phyloP scores from a whole-genome alignment of 257 asterid species.

The Ilex aquifolium region DNA sequence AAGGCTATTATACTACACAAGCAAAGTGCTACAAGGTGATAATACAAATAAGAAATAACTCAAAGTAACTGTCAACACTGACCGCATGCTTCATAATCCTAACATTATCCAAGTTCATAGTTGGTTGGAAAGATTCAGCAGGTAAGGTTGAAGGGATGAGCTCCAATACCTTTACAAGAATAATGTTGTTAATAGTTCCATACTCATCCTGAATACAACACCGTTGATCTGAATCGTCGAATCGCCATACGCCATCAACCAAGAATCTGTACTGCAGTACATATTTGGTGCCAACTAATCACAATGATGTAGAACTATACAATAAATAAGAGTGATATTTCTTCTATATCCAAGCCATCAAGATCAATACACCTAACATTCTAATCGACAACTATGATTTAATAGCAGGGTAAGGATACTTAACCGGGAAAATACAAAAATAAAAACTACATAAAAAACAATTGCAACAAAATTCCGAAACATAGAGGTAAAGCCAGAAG shows the following conservation, averaged over 20 bases:
- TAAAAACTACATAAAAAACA: not conserved
- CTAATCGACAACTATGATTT: not conserved
- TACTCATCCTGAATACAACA: constrained; percentile 41
- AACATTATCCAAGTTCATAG: constrained; percentile 15
- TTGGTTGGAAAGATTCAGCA: constrained; percentile 22
- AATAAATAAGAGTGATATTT: not conserved
- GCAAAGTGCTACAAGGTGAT: not conserved
- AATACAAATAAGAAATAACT: too few species aligned
- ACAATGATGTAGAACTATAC: not conserved
- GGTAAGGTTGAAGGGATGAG: constrained; percentile 13
- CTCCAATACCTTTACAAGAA: constrained; percentile 30
- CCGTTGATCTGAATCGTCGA: constrained; percentile 39
- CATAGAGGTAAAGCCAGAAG: not conserved
- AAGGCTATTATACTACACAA: not conserved
- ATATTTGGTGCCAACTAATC: constrained; percentile 8
- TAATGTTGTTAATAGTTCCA: constrained; percentile 45
- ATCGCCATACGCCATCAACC: constrained; percentile 61
- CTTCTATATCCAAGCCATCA: not conserved
- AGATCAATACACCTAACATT: not conserved
- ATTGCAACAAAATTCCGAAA: not conserved
- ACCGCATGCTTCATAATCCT: constrained; percentile 19
- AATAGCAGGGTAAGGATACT: not conserved
- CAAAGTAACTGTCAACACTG: constrained; percentile 13
- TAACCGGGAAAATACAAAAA: not conserved
- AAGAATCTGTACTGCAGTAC: constrained; percentile 55